Conservation (phyloP, 768 basidiomycete genomes). For the Tricholoma sp. region DNA sequence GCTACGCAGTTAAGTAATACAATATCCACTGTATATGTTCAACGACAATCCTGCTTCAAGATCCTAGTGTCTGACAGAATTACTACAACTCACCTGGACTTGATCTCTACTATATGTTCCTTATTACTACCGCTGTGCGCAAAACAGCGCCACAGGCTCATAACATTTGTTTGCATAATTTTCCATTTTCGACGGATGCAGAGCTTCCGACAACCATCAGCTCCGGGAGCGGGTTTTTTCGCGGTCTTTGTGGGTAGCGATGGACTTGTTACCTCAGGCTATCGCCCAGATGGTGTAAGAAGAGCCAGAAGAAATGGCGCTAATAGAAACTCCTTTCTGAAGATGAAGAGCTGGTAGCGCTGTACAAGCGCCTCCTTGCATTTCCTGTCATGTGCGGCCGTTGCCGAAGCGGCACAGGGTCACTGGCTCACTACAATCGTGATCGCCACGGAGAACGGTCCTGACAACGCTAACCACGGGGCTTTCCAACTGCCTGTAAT, state of each 20-base stretch:
- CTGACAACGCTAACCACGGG: not conserved
- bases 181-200: conserved; percentile 26
- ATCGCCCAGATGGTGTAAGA: not conserved
- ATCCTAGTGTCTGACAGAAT: not conserved
- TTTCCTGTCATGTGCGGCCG: not conserved
- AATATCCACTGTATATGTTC: not conserved
- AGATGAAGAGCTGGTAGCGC: not conserved
- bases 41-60: not conserved
- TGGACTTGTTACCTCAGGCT: not conserved
- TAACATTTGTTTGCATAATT: conserved; percentile 6
- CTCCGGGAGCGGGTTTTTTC: not conserved
- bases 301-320: not conserved
- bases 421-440: not conserved
- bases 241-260: not conserved
- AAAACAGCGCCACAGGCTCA: conserved; percentile 11
- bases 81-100: conserved; percentile 1
- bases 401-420: not conserved
- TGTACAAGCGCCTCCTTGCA: not conserved
- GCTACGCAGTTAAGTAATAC: not conserved
- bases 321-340: not conserved
- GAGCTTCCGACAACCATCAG: conserved; percentile 13
- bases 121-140: conserved; percentile 14
- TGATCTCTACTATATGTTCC: conserved; percentile 5
- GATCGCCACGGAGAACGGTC: not conserved
- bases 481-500: not conserved